A percentile compares a stretch with the other conserved stretches of the same genome.
Evolutionary conservation across 2,329 filamentous ascomycete species (phyloP).

Genomic region (Parastagonospora nodorum): DNA sequence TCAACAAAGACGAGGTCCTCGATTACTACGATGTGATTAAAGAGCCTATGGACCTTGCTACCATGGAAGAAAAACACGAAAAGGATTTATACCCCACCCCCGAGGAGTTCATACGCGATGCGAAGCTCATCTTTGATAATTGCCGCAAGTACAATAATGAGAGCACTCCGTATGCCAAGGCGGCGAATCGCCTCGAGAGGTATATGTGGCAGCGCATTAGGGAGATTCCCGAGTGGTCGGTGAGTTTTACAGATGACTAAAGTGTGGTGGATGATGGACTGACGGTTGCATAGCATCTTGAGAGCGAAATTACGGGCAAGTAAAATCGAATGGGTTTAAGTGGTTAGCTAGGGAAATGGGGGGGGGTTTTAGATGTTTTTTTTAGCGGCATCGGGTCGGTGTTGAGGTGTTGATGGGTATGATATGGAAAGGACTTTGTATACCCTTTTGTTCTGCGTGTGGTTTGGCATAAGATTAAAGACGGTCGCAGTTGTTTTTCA

Average conservation of each 20-base stretch:
- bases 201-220: slow-evolving; percentile 95
- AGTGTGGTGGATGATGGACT: not conserved
- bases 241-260: slow-evolving; percentile 16
- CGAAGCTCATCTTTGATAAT: slow-evolving; percentile 89
- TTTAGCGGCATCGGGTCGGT: not conserved
- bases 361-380: not conserved
- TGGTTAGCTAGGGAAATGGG: not conserved
- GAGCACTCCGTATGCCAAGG: slow-evolving; percentile 92
- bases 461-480: no score
- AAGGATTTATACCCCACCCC: slow-evolving; percentile 89
- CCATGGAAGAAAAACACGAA: slow-evolving; percentile 95
- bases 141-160: slow-evolving; percentile 97
- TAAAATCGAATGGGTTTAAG: slow-evolving; percentile 3
- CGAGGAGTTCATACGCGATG: slow-evolving; percentile 90
- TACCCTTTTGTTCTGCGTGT: no score
- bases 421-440: no score
- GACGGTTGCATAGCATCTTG: slow-evolving; percentile 33
- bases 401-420: not conserved
- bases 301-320: slow-evolving; percentile 37
- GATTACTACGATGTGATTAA: slow-evolving; percentile 99
- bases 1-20: slow-evolving; percentile 94
- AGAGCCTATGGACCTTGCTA: slow-evolving; percentile 93
- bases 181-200: slow-evolving; percentile 88
- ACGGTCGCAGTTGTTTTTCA: no score
- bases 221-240: slow-evolving; percentile 84